Conservation (phyloP, 768 basidiomycete species). For the Boletellus sp. region DNA sequence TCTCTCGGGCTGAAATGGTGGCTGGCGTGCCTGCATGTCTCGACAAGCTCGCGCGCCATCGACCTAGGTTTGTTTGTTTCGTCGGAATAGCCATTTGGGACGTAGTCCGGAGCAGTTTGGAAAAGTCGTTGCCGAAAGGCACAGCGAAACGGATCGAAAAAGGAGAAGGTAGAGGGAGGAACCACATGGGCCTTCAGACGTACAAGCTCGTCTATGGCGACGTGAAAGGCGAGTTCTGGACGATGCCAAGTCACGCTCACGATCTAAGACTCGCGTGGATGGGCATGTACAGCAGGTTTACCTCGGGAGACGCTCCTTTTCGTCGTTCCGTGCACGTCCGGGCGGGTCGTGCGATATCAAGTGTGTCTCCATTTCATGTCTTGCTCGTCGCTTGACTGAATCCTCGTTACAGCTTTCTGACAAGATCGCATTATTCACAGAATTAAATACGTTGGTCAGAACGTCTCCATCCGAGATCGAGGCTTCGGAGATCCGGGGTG, state of each 20-base stretch:
- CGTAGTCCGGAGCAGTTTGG: slow-evolving; percentile 34
- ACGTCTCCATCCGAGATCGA: slow-evolving; percentile 12
- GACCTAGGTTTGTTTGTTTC: slow-evolving; percentile 71
- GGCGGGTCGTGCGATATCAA: slow-evolving; percentile 67
- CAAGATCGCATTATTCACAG: slow-evolving; percentile 41
- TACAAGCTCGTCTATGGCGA: slow-evolving; percentile 19
- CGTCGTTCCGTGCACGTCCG: slow-evolving; percentile 75
- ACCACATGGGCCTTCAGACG: slow-evolving; percentile 19
- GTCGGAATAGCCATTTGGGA: slow-evolving; percentile 71
- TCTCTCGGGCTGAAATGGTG: slow-evolving; percentile 49
- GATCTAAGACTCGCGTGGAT: not conserved
- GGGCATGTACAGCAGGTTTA: not conserved
- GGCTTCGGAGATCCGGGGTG: slow-evolving; percentile 6
- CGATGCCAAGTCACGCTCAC: not conserved
- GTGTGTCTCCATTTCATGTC: slow-evolving; percentile 34
- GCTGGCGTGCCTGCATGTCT: slow-evolving; percentile 56
- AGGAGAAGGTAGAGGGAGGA: slow-evolving; percentile 9
- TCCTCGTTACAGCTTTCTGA: slow-evolving; percentile 36
- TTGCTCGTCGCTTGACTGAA: not conserved
- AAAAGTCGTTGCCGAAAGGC: slow-evolving; percentile 19
- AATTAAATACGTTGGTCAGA: slow-evolving; percentile 30
- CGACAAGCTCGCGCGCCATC: slow-evolving; percentile 50
- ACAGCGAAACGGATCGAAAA: slow-evolving; percentile 3
- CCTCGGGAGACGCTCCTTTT: slow-evolving; percentile 64
- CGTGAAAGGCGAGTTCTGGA: slow-evolving; percentile 3